A percentile compares a stretch with the other conserved stretches of the same genome.
phyloP scores from a whole-genome alignment of 2,329 filamentous ascomycete species.

The Ceratocystis eucalypticola region DNA sequence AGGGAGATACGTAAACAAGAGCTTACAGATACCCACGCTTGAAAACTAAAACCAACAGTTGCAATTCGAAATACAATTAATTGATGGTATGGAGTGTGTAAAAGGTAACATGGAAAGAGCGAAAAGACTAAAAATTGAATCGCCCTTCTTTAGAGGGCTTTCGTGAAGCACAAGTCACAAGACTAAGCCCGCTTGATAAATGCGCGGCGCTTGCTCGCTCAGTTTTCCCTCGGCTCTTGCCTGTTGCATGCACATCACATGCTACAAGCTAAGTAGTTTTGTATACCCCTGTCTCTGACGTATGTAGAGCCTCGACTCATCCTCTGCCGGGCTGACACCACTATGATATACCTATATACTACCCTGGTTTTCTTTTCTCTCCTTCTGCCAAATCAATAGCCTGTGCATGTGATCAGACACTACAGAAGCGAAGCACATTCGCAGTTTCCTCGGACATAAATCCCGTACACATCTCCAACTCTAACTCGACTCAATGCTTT shows the following conservation, averaged over 20 bases:
- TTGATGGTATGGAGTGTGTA: background rate
- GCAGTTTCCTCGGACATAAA: background rate
- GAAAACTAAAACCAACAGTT: background rate
- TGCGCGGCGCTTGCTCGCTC: background rate
- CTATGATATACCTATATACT: background rate
- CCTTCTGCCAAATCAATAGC: background rate
- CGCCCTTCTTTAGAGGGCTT: background rate
- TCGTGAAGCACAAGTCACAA: background rate
- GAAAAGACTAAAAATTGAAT: background rate
- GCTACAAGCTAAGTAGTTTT: background rate
- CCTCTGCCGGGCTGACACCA: background rate
- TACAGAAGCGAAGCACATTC: background rate
- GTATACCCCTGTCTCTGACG: constrained; percentile 2
- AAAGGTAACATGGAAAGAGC: background rate
- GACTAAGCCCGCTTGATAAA: background rate
- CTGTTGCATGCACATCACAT: background rate
- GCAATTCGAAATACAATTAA: background rate
- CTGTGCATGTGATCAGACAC: background rate
- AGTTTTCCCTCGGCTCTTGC: constrained; percentile 5
- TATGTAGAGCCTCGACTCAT: background rate
- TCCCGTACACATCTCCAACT: background rate
- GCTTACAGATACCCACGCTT: no score
- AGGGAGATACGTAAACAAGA: background rate
- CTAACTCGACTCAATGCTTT: background rate
- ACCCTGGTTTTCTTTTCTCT: background rate